Conservation (phyloP, 116 monocot genomes). For the Papilionanthe hybrid region DNA sequence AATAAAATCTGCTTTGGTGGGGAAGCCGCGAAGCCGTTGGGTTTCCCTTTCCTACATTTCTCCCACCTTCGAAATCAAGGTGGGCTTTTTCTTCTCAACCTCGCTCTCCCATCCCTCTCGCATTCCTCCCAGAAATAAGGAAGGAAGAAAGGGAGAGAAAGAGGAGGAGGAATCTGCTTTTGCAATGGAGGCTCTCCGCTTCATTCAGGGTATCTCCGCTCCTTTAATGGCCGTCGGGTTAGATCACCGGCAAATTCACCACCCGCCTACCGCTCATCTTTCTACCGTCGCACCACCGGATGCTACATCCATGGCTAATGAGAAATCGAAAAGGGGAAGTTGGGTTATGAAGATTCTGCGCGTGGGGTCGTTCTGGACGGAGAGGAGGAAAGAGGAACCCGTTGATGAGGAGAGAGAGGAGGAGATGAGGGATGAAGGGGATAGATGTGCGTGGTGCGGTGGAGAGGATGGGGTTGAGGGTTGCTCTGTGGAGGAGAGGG, state of each 20-base stretch:
- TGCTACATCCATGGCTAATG: constrained; percentile 2
- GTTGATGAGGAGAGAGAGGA: background rate
- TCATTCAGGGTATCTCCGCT: constrained; percentile 6
- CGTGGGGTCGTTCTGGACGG: constrained; percentile 38
- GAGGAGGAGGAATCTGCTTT: background rate
- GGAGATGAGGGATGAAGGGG: constrained; percentile 4
- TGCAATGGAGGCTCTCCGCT: constrained; percentile 13
- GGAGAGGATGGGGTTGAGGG: constrained; percentile 16
- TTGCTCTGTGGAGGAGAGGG: background rate
- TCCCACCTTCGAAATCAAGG: no score
- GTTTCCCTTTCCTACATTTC: no score
- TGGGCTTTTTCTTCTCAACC: background rate
- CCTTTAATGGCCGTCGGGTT: background rate
- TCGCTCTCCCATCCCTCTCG: background rate
- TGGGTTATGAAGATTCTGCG: constrained; percentile 83
- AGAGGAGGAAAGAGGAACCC: constrained; percentile 16
- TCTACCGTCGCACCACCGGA: background rate
- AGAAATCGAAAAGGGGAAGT: constrained; percentile 24
- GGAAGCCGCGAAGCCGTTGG: no score
- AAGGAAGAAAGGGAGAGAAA: background rate
- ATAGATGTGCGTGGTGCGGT: constrained; percentile 20
- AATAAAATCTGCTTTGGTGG: no score
- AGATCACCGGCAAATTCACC: background rate
- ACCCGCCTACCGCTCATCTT: background rate
- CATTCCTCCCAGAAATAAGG: background rate